Evolutionary conservation across 768 basidiomycete genomes (phyloP).

Genomic region (Jaapia argillacea): DNA sequence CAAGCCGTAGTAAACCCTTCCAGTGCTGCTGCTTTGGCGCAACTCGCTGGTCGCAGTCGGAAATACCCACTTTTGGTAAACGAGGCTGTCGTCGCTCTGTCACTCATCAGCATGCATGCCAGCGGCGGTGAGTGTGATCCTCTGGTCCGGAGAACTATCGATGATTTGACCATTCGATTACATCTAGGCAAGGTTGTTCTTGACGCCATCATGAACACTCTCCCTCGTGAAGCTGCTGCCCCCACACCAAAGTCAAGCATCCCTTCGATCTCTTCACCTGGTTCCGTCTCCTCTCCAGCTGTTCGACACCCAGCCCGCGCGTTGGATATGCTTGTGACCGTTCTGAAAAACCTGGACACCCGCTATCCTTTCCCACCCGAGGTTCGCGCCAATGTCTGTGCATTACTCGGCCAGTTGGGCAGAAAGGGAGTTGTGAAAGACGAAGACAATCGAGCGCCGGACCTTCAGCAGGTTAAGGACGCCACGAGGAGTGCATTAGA

Average conservation of each 20-base stretch:
- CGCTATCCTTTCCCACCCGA: conserved; percentile 52
- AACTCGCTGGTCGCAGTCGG: conserved; percentile 64
- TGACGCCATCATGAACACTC: conserved; percentile 42
- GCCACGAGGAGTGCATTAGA: conserved; percentile 39
- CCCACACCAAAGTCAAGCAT: conserved; percentile 20
- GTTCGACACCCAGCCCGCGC: conserved; percentile 43
- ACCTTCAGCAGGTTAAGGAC: conserved; percentile 39
- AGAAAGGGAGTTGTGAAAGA: conserved; percentile 32
- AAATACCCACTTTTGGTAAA: conserved; percentile 82
- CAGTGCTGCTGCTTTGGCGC: conserved; percentile 52
- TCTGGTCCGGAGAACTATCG: neutral
- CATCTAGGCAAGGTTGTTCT: conserved; percentile 52
- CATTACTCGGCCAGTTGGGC: conserved; percentile 56
- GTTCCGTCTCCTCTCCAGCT: conserved; percentile 38
- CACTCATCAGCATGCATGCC: conserved; percentile 57
- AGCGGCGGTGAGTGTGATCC: conserved; percentile 44
- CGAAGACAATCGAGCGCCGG: conserved; percentile 24
- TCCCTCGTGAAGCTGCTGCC: conserved; percentile 29
- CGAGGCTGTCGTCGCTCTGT: conserved; percentile 80
- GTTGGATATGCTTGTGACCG: conserved; percentile 57
- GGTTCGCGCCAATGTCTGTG: conserved; percentile 68
- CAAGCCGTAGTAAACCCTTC: conserved; percentile 39
- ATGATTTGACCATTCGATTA: neutral
- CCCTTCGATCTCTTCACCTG: conserved; percentile 28
- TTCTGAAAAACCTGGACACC: conserved; percentile 39